Evolutionary conservation across 176 grass and related monocot species (phyloP).

Genomic region (Aegilops longissima): DNA sequence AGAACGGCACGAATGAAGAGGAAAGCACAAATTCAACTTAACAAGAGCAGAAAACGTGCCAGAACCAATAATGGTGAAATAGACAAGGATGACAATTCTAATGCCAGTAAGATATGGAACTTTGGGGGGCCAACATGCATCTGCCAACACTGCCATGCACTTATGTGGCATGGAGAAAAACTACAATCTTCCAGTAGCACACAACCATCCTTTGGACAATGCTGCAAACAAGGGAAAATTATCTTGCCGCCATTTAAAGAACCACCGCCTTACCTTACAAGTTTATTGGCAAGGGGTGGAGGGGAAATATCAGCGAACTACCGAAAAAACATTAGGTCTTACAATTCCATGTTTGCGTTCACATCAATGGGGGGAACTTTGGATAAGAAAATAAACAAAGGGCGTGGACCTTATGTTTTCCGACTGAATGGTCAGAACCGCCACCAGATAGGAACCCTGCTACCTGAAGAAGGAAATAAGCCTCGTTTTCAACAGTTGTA

Average conservation of each 20-base stretch:
- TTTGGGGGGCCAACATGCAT: conserved; percentile 31
- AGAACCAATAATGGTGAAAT: background rate
- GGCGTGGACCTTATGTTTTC: conserved; percentile 34
- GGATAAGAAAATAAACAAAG: conserved; percentile 23
- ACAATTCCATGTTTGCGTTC: conserved; percentile 47
- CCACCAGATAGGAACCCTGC: conserved; percentile 24
- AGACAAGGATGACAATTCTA: background rate
- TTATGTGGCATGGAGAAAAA: conserved; percentile 30
- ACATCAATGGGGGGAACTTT: conserved; percentile 32
- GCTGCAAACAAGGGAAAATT: conserved; percentile 18
- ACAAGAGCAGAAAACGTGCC: background rate
- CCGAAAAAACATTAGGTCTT: conserved; percentile 17
- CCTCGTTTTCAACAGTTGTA: conserved; percentile 8
- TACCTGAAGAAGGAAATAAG: conserved; percentile 16
- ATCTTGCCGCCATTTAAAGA: conserved; percentile 13
- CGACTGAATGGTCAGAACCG: conserved; percentile 25
- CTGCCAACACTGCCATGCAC: conserved; percentile 23
- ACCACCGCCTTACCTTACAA: conserved; percentile 18
- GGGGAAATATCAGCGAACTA: background rate
- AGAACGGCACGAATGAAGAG: background rate
- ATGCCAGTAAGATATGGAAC: conserved; percentile 29
- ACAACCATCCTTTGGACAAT: background rate
- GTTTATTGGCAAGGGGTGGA: background rate
- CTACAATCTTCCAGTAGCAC: background rate
- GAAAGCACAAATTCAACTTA: background rate